Base-by-base conservation (phyloP, 371 early-diverging fungal genomes). In the Rozella allomycis region DNA sequence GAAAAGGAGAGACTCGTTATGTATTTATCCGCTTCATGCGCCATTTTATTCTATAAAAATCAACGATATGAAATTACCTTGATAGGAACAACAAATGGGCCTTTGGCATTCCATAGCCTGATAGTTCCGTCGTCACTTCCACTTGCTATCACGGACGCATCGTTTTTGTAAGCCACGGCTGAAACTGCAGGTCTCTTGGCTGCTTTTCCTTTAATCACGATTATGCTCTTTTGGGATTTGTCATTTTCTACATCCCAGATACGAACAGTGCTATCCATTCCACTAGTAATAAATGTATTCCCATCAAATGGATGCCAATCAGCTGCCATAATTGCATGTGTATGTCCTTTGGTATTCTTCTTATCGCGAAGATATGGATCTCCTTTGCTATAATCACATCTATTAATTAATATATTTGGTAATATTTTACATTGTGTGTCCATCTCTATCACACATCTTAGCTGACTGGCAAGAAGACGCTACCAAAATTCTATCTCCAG, bases 331-430 rank as follows among this genome's bases (percentile, higher is more conserved):
- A 93, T 40, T 3, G 76, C 67, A 2, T 78, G 70, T 3, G 81
- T 70, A 44, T 93, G 93, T 2, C 93, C 93, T 28, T 55, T 61
- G 25, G 88, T 87, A 21, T 79, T 49, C 16, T 80, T 55, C 54
- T 76, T 48, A 40, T 93, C 93, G 7, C 78, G 60, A 26, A 93
- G 66, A 41, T 93, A 93, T 28, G 80, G 81, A 47, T 93, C 93
- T 10, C 93, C 93, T 39, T 83, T 84, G 20, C 65, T 60, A 37
- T 56, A 85, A 35, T 81, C 80, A 3, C 50, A 45, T 11, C 57
- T 57, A 36, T 17, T 17, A n/a, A n/a, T n/a, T n/a, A 26, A 20
- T 38, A 5, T 18, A 30, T 27, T 5, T 26, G 12, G 3, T 17
- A n/a, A 35, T 5, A 3, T 35, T 51, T 9, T 52, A 52, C 31